Percentiles rank a stretch among this genome's conserved stretches.
These are phyloP conservation scores for Malus hybrid DNA, from an alignment of 331 rosid species.

Conservation along the genomic window DNA sequence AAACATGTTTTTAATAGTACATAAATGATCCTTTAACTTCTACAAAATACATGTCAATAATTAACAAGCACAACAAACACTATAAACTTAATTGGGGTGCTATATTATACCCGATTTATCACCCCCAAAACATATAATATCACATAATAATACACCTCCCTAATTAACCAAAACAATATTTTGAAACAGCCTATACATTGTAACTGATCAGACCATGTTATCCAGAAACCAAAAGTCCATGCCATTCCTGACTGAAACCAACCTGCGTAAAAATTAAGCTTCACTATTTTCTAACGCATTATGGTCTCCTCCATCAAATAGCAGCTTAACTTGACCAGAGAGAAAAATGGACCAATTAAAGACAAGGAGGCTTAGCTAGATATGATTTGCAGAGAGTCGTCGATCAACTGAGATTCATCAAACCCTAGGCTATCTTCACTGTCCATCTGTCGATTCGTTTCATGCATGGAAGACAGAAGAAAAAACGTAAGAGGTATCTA, in stretches of 20 bases:
- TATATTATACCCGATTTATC: not conserved
- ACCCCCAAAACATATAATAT: not conserved
- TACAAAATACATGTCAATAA: not conserved
- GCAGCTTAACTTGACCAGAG: not conserved
- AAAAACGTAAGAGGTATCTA: not conserved
- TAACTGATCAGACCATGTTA: not conserved
- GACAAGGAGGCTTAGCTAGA: not conserved
- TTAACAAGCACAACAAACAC: not conserved
- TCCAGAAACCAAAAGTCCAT: not conserved
- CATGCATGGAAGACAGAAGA: slow-evolving; percentile 31
- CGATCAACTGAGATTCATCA: not conserved
- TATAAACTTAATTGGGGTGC: not conserved
- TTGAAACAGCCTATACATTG: not conserved
- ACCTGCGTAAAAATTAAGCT: not conserved
- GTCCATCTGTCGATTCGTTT: slow-evolving; percentile 14
- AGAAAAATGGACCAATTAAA: not conserved
- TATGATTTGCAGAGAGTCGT: not conserved
- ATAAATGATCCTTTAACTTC: not conserved
- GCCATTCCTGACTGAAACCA: not conserved
- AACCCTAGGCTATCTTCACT: slow-evolving; percentile 1
- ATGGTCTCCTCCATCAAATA: not conserved
- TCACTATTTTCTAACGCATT: not conserved
- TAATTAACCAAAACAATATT: not conserved
- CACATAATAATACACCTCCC: not conserved
- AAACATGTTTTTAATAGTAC: not conserved